Percentiles rank a stretch among this genome's conserved stretches.
phyloP scores from a whole-genome alignment of 345 rosid species.

The Gossypium longicalyx region DNA sequence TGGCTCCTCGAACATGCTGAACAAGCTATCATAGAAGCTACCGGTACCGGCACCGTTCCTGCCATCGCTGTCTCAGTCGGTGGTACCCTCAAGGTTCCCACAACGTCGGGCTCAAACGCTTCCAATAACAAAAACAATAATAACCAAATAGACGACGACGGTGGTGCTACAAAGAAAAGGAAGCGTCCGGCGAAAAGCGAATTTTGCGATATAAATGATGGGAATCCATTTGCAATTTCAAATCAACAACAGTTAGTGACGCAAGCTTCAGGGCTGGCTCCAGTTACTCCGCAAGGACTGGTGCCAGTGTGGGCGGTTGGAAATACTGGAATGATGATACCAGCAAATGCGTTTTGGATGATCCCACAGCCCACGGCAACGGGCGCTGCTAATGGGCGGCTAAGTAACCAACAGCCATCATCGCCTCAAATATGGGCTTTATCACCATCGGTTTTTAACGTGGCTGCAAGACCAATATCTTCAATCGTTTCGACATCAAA shows the following conservation, averaged over 20 bases:
- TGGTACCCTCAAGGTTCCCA: conserved; percentile 62
- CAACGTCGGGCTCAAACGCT: conserved; percentile 24
- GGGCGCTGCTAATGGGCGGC: conserved; percentile 2
- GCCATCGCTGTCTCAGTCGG: conserved; percentile 76
- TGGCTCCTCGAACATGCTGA: conserved; percentile 76
- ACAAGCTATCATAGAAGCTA: conserved; percentile 68
- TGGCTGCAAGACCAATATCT: conserved; percentile 40
- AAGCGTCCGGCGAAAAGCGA: conserved; percentile 48
- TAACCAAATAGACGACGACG: conserved; percentile 11
- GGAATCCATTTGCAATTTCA: conserved; percentile 28
- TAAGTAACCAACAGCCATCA: conserved; percentile 9
- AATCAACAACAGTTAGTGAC: neutral
- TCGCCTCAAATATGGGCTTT: conserved; percentile 46
- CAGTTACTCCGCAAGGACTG: conserved; percentile 39
- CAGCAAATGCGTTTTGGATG: conserved; percentile 26
- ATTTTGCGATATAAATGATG: conserved; percentile 39
- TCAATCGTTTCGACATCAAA: conserved; percentile 30
- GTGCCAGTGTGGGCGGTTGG: conserved; percentile 56
- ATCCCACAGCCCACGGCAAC: conserved; percentile 26
- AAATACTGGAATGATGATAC: conserved; percentile 21
- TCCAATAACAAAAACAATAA: conserved; percentile 8
- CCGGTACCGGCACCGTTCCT: conserved; percentile 69
- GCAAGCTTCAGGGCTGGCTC: conserved; percentile 57
- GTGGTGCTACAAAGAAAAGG: conserved; percentile 31
- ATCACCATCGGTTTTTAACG: conserved; percentile 40